phyloP scores from a whole-genome alignment of 306 rosid species.

The Vigna radiata region DNA sequence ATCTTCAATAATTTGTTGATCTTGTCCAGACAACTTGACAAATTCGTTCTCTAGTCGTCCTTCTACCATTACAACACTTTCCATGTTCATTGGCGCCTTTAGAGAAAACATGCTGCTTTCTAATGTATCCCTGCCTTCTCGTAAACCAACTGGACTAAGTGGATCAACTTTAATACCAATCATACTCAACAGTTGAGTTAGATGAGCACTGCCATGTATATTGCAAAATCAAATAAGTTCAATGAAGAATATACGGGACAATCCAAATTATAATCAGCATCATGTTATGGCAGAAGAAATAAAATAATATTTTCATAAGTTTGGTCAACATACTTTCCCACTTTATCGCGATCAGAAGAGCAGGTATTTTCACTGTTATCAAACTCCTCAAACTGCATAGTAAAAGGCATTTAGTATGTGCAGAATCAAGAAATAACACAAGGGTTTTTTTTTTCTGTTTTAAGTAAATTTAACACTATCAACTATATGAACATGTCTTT shows the following conservation, averaged over 20 bases:
- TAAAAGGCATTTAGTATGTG: conserved; percentile 32
- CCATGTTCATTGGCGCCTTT: conserved; percentile 44
- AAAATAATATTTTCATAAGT: conserved; percentile 1
- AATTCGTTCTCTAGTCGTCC: conserved; percentile 45
- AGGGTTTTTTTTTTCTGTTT: neutral
- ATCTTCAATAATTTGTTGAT: conserved; percentile 47
- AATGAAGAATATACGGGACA: conserved; percentile 27
- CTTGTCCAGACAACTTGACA: conserved; percentile 44
- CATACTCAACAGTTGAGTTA: conserved; percentile 45
- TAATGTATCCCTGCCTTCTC: conserved; percentile 36
- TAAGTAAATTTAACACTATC: conserved; percentile 29
- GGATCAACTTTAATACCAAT: conserved; percentile 52
- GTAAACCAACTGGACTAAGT: conserved; percentile 40
- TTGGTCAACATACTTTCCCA: conserved; percentile 60
- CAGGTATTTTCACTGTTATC: conserved; percentile 43
- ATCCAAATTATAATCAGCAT: conserved; percentile 23
- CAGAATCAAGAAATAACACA: conserved; percentile 22
- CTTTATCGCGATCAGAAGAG: conserved; percentile 41
- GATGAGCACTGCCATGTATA: conserved; percentile 55
- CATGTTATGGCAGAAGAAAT: conserved; percentile 7
- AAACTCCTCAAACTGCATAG: conserved; percentile 64
- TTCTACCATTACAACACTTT: conserved; percentile 22
- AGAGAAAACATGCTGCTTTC: conserved; percentile 47
- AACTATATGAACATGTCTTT: conserved; percentile 21
- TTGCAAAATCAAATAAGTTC: conserved; percentile 30